Conservation (phyloP, 805 yeast genomes). For the Pichia heedii region DNA sequence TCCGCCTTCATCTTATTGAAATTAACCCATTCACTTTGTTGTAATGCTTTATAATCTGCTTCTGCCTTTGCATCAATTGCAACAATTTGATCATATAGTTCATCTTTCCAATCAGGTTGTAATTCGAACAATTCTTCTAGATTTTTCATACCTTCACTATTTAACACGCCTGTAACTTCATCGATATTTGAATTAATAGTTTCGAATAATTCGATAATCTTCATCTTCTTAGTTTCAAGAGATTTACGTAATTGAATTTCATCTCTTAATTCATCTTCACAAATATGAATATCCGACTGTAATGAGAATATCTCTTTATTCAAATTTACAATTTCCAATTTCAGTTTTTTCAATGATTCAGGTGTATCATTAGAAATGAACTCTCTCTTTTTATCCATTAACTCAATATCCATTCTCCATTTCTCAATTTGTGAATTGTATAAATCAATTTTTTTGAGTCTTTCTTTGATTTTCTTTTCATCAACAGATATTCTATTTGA, state of each 20-base stretch:
- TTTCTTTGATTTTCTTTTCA: slow-evolving; percentile 22
- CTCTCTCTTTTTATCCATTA: slow-evolving; percentile 14
- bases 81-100: slow-evolving; percentile 22
- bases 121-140: slow-evolving; percentile 17
- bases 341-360: slow-evolving; percentile 12
- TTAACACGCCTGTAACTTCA: slow-evolving; percentile 22
- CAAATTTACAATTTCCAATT: slow-evolving; percentile 18
- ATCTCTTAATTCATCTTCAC: slow-evolving; percentile 27
- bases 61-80: slow-evolving; percentile 28
- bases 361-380: slow-evolving; percentile 11
- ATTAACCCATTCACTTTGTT: slow-evolving; percentile 28
- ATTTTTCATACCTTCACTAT: slow-evolving; percentile 20
- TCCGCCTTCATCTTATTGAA: slow-evolving; percentile 21
- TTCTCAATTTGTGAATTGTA: slow-evolving; percentile 27
- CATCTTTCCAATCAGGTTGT: slow-evolving; percentile 26
- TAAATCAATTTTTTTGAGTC: slow-evolving; percentile 24
- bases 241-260: slow-evolving; percentile 20
- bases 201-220: slow-evolving; percentile 18
- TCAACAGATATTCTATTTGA: slow-evolving; percentile 29
- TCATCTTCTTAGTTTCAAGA: slow-evolving; percentile 19
- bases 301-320: slow-evolving; percentile 21
- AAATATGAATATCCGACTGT: slow-evolving; percentile 22
- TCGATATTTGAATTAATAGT: slow-evolving; percentile 17
- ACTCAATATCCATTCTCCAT: slow-evolving; percentile 27
- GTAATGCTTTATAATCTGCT: slow-evolving; percentile 32